Base-by-base conservation (phyloP, 164 flowering plant species). In the Vitis amurensis region DNA sequence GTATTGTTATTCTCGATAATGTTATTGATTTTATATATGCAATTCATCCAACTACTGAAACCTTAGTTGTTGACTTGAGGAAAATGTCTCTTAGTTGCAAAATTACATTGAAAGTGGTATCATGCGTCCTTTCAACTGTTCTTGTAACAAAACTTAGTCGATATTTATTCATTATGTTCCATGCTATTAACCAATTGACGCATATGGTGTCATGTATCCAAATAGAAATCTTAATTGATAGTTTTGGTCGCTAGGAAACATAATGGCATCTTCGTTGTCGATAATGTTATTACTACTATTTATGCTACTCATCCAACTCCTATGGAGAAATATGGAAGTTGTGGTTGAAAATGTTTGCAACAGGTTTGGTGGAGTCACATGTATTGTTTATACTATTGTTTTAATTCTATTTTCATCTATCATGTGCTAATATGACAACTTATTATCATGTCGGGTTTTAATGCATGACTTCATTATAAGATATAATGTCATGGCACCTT, bases 341-440 rank as follows among this genome's bases (percentile, higher is more conserved):
- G 87, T 96, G 23, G 98, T 96, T 77, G 98, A 96, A 73, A 96
- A 96, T 85, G 91, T 93, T 13, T 91, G 97, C 85, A 86, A 92
- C 73, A 87, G 98, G 78, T 93, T 93, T 77, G 72, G 84, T 72
- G 97, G 98, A 69, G 90, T 87, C 44, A 77, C 95, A 69, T 97
- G 97, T 89, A 82, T 71, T 71, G 8, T 12, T 52, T 71, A 9
- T 27, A 12, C 37, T 56, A 5, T 68, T 59, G 29, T 56, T 31
- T 55, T 59, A 17, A 29, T 56, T 67, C 49, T 9, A 57, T 19
- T 14, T 29, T 66, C 59, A 27, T 16, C 7, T 27, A 11, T 53
- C 50, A 11, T 52, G 5, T 23, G 27, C 27, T 23, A 23, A 23
- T 23, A 23, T 23, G 27, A 23, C 27, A 23, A 23, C 1, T 23